Evolutionary conservation across 1,284 basidiomycete species (phyloP).

Genomic region (Marasmius tenuissimus): DNA sequence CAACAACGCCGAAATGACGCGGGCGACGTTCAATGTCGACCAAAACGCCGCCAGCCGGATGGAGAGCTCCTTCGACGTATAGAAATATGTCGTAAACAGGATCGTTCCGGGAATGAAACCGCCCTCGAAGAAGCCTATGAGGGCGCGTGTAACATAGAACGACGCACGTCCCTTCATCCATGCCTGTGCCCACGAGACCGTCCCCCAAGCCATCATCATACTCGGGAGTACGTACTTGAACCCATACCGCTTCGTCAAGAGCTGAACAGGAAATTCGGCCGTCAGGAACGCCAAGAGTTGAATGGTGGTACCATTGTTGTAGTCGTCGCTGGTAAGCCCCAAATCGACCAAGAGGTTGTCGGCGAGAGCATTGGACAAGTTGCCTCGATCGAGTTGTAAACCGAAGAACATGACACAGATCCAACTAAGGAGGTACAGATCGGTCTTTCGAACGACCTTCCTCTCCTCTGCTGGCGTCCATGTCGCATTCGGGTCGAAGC

Average conservation of each 20-base stretch:
- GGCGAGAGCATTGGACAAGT: background rate
- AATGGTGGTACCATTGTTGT: background rate
- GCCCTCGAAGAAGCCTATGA: background rate
- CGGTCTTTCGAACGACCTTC: background rate
- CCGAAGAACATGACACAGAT: background rate
- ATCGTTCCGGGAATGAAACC: background rate
- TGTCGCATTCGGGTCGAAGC: constrained; percentile 5
- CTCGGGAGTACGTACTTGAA: background rate
- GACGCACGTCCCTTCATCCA: background rate
- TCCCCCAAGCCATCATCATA: constrained; percentile 1
- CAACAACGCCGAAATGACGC: background rate
- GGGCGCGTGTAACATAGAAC: background rate
- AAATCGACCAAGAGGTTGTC: background rate
- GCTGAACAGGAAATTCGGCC: background rate
- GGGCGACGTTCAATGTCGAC: background rate
- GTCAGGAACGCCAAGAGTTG: background rate
- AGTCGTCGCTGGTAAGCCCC: background rate
- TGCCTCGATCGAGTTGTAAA: background rate
- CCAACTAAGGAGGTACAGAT: background rate
- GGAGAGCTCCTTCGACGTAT: background rate
- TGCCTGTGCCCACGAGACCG: background rate
- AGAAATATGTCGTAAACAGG: background rate
- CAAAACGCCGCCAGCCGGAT: background rate
- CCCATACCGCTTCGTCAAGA: background rate
- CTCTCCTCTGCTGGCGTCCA: constrained; percentile 5